Conservation (phyloP, 176 grass and related monocot genomes). For the Poa pratensis region DNA sequence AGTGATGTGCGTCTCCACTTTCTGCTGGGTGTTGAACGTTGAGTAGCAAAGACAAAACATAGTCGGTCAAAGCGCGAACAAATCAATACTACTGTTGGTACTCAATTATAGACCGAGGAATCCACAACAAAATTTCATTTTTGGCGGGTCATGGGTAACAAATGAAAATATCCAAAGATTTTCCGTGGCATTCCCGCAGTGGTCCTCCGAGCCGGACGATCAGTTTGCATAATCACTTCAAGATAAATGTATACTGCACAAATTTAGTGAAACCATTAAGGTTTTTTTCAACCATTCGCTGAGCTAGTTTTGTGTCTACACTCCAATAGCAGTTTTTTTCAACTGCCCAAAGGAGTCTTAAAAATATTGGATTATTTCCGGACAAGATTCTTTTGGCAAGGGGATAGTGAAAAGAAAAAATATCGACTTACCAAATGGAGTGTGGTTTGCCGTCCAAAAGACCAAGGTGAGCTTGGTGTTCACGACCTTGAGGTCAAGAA, state of each 20-base stretch:
- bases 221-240: no score
- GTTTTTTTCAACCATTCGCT: neutral
- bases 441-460: no score
- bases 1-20: conserved; percentile 23
- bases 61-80: neutral
- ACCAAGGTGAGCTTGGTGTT: no score
- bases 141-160: neutral
- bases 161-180: conserved; percentile 16
- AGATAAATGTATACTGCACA: no score
- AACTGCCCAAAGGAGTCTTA: no score
- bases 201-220: no score
- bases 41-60: neutral
- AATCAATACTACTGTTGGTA: neutral
- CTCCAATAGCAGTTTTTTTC: neutral
- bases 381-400: no score
- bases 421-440: no score
- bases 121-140: no score
- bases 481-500: no score
- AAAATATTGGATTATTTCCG: no score
- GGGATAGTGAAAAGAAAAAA: no score
- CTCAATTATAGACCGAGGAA: neutral
- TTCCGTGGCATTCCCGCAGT: neutral
- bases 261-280: neutral
- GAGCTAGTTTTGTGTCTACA: neutral
- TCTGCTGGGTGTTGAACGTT: neutral